Evolutionary conservation across 225 moss, liverwort and hornwort species (phyloP), one percentile per base, ranked within the genome.

Genomic region (Neckera pumila): DNA sequence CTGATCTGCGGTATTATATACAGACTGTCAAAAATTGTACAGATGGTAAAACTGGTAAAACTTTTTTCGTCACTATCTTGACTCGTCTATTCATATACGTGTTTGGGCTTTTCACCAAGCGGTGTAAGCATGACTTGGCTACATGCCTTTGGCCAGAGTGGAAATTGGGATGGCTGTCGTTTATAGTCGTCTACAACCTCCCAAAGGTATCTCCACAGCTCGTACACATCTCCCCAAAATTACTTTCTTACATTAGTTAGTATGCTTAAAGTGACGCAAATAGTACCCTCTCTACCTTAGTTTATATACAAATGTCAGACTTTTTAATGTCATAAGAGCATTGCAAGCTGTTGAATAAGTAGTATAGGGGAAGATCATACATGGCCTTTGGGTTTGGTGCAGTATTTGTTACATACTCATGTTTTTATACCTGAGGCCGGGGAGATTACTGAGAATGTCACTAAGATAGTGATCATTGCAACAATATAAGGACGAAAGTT

Each of bases 21-120:
- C 70, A 61, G 57, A 84, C 40, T 69, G 57, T 86, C 19, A 51
- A 90, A 45, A 76, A 86, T 38, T 92, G 92, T 90, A 90, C 90
- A 92, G 20, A 84, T 67, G 67, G 76, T 84, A 67, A 66, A n/a
- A 57, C 38, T 84, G 7, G 49, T 20, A 14, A 62, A 45, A 49
- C 60, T 16, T 74, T 80, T 75, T 76, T 61, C 19, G 28, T 82
- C 36, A 42, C n/a, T 17, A 38, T 86, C 67, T 72, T 56, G 64
- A 65, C 83, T 57, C 43, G 42, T 64, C 27, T 47, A 17, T 23
- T 76, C 63, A 25, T 42, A 3, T 12, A 9, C 57, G 58, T 64
- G 26, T 33, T 85, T 60, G 62, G 5, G 27, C 9, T 49, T 49
- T 20, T n/a, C 62, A 19, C 34, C 19, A 85, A 61, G 12, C 40